phyloP scores from a whole-genome alignment of 495 filamentous ascomycete species.

The Xylaria palmicola region DNA sequence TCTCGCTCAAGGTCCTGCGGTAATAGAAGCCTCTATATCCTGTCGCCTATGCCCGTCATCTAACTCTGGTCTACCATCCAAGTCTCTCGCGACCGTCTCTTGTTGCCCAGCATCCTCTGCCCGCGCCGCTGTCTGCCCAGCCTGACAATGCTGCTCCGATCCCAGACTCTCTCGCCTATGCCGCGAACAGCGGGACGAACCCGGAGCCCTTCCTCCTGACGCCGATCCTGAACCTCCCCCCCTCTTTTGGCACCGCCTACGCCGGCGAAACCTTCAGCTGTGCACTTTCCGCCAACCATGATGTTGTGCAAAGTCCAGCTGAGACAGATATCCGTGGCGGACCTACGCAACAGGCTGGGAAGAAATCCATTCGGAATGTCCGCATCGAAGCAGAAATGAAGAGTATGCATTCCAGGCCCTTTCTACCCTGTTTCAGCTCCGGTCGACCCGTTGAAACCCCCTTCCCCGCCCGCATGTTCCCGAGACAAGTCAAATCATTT shows the following conservation, averaged over 20 bases:
- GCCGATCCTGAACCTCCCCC: slow-evolving; percentile 79
- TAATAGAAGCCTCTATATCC: slow-evolving; percentile 27
- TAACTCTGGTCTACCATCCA: slow-evolving; percentile 4
- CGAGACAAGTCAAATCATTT: neutral
- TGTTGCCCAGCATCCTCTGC: slow-evolving; percentile 48
- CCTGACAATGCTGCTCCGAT: slow-evolving; percentile 24
- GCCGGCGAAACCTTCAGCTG: slow-evolving; percentile 95
- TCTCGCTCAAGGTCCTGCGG: slow-evolving; percentile 82
- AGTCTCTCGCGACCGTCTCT: slow-evolving; percentile 54
- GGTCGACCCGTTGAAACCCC: too few species aligned
- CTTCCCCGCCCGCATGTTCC: neutral
- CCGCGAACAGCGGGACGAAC: slow-evolving; percentile 34
- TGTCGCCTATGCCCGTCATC: slow-evolving; percentile 12
- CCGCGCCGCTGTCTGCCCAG: slow-evolving; percentile 27
- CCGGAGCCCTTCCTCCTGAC: slow-evolving; percentile 48
- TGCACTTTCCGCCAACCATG: slow-evolving; percentile 92
- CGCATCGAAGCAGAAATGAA: slow-evolving; percentile 92
- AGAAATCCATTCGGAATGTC: slow-evolving; percentile 66
- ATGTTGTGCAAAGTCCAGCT: slow-evolving; percentile 45
- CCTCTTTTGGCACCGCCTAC: slow-evolving; percentile 89
- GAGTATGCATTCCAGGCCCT: slow-evolving; percentile 30
- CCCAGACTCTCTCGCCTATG: slow-evolving; percentile 48
- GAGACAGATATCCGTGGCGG: slow-evolving; percentile 8
- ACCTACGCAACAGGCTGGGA: slow-evolving; percentile 24
- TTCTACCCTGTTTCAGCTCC: too few species aligned